Evolutionary conservation across 306 rosid genomes (phyloP).

Genomic region (Rubus parviflorus): DNA sequence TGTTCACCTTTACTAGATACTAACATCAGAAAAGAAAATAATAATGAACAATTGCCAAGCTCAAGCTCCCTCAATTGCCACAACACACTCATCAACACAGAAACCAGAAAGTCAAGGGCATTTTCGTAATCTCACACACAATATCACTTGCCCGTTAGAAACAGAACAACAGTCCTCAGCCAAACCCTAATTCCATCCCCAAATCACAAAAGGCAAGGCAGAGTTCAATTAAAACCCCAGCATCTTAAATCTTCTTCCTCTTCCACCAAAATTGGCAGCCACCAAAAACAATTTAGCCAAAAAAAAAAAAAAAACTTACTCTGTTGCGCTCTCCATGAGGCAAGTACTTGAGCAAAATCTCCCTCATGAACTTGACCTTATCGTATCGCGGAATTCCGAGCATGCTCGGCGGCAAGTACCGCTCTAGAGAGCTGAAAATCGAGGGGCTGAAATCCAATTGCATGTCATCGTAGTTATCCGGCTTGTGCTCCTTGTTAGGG

Average conservation of each 20-base stretch:
- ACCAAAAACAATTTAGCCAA: too few species aligned
- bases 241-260: neutral
- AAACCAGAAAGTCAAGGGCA: slow-evolving; percentile 4
- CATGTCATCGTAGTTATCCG: slow-evolving; percentile 74
- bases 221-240: neutral
- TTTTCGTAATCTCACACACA: slow-evolving; percentile 4
- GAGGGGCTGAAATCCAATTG: slow-evolving; percentile 69
- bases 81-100: neutral
- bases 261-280: slow-evolving; percentile 8
- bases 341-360: slow-evolving; percentile 59
- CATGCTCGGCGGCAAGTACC: slow-evolving; percentile 56
- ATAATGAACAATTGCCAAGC: neutral
- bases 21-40: neutral
- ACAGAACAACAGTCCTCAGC: neutral
- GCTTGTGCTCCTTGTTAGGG: slow-evolving; percentile 60
- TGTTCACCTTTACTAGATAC: neutral
- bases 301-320: slow-evolving; percentile 27
- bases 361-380: slow-evolving; percentile 69
- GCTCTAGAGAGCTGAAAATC: slow-evolving; percentile 66
- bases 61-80: neutral
- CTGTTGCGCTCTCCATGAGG: slow-evolving; percentile 73
- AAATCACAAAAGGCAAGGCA: neutral
- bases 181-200: slow-evolving; percentile 20
- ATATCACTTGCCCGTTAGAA: slow-evolving; percentile 26
- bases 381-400: slow-evolving; percentile 50